Evolutionary conservation across 2,329 filamentous ascomycete species (phyloP).

Genomic region (Aureobasidium sp.): DNA sequence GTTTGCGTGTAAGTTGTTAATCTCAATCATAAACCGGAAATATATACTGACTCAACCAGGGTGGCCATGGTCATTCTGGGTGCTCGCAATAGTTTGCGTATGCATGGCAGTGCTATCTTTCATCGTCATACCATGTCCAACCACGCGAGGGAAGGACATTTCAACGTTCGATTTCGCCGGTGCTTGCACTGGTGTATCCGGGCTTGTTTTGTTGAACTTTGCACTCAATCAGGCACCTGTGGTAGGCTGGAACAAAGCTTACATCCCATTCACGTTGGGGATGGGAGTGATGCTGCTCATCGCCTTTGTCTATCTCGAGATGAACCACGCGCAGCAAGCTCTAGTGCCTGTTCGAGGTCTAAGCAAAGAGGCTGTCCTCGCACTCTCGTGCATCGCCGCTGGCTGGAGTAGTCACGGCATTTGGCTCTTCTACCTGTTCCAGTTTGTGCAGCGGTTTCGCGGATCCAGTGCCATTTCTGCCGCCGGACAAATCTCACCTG

Average conservation of each 20-base stretch:
- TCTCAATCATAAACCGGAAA: conserved; percentile 39
- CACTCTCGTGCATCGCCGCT: conserved; percentile 26
- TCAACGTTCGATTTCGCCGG: conserved; percentile 26
- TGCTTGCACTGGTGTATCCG: conserved; percentile 25
- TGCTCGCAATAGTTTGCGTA: conserved; percentile 25
- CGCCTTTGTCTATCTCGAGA: conserved; percentile 27
- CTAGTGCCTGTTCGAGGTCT: conserved; percentile 25
- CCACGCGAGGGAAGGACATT: conserved; percentile 10
- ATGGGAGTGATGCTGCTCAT: conserved; percentile 26
- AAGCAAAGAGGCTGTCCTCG: conserved; percentile 23
- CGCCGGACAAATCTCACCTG: conserved; percentile 33
- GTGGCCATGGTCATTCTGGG: conserved; percentile 32
- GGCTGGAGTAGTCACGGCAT: conserved; percentile 32
- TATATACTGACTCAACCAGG: conserved; percentile 25
- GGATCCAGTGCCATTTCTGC: conserved; percentile 6
- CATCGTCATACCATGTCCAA: conserved; percentile 23
- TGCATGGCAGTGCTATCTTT: conserved; percentile 22
- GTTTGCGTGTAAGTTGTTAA: conserved; percentile 34
- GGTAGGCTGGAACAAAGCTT: conserved; percentile 26
- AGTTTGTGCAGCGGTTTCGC: conserved; percentile 15
- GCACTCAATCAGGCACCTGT: conserved; percentile 30
- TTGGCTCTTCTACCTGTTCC: conserved; percentile 22
- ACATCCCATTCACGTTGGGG: conserved; percentile 27
- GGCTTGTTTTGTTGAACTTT: conserved; percentile 29
- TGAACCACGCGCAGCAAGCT: conserved; percentile 20